Evolutionary conservation across 164 flowering plant species (phyloP).

Genomic region (Dillenia suffruticosa): DNA sequence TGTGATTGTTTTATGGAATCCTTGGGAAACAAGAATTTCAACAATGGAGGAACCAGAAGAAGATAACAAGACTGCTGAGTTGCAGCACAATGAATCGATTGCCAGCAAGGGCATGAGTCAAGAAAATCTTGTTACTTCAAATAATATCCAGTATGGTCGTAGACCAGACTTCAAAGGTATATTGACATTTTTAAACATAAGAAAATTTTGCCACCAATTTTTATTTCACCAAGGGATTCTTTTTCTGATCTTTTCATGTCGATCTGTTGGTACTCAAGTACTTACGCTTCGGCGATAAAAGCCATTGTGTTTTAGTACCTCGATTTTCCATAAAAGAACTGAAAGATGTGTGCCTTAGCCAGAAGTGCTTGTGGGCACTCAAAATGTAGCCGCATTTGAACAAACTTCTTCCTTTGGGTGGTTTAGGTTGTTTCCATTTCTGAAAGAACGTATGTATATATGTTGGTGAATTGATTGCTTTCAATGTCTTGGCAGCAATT

Average conservation of each 20-base stretch:
- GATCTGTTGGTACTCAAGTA: too few relatives aligned
- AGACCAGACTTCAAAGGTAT: constrained; percentile 84
- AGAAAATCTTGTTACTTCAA: constrained; percentile 23
- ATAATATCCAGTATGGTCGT: constrained; percentile 43
- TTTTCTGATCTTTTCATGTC: too few relatives aligned
- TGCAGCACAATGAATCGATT: constrained; percentile 7
- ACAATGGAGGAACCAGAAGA: constrained; percentile 21
- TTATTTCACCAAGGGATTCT: neutral
- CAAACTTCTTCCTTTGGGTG: too few relatives aligned
- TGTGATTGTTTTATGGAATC: constrained; percentile 62
- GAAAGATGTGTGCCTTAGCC: too few relatives aligned
- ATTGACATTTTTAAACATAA: neutral
- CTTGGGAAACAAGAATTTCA: constrained; percentile 45
- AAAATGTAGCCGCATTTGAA: too few relatives aligned
- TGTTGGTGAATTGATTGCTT: neutral
- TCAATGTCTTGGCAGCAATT: constrained; percentile 39
- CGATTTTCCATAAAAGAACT: too few relatives aligned
- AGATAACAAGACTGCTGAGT: constrained; percentile 7
- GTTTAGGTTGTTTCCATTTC: too few relatives aligned
- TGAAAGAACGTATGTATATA: neutral
- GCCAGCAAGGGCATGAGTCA: constrained; percentile 7
- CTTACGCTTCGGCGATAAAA: too few relatives aligned
- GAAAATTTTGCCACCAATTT: neutral
- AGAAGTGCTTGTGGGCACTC: too few relatives aligned
- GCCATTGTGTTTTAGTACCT: too few relatives aligned